Evolutionary conservation across 371 early-diverging fungal species (phyloP).

Genomic region (Mitosporidium daphniae): DNA sequence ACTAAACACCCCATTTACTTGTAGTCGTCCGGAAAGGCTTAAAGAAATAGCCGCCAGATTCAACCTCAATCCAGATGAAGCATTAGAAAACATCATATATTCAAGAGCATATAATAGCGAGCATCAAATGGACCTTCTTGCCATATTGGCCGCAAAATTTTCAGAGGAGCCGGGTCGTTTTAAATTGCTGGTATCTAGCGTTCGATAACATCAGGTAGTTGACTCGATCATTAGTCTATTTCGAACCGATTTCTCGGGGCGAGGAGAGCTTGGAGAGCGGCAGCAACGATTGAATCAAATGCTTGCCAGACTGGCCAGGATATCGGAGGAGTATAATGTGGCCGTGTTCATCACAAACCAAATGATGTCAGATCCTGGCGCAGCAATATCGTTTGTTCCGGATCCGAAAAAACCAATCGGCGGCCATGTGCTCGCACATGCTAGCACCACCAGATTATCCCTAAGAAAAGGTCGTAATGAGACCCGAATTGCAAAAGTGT

Average conservation of each 20-base stretch:
- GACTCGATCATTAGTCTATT: conserved; percentile 36
- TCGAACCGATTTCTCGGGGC: conserved; percentile 30
- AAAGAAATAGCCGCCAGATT: conserved; percentile 28
- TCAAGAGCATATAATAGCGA: conserved; percentile 42
- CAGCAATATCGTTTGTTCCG: conserved; percentile 23
- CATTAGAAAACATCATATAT: conserved; percentile 6
- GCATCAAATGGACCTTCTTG: conserved; percentile 35
- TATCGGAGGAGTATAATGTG: conserved; percentile 22
- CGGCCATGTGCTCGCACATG: conserved; percentile 17
- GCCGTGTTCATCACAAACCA: conserved; percentile 47
- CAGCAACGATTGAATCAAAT: conserved; percentile 47
- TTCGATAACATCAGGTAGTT: conserved; percentile 11
- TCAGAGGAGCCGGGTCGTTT: conserved; percentile 24
- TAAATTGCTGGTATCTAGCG: conserved; percentile 13
- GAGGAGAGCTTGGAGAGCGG: conserved; percentile 52
- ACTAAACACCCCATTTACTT: conserved; percentile 6
- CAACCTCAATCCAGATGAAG: conserved; percentile 17
- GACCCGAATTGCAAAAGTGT: conserved; percentile 41
- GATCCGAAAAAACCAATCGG: conserved; percentile 53
- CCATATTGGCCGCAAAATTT: conserved; percentile 22
- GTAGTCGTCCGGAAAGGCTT: conserved; percentile 24
- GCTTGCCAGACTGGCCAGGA: conserved; percentile 26
- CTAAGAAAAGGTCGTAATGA: conserved; percentile 50
- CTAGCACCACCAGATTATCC: conserved; percentile 24
- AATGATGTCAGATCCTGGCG: conserved; percentile 14